Base-by-base conservation (phyloP, 805 yeast species). In the Tetrapisispora arboricola region DNA sequence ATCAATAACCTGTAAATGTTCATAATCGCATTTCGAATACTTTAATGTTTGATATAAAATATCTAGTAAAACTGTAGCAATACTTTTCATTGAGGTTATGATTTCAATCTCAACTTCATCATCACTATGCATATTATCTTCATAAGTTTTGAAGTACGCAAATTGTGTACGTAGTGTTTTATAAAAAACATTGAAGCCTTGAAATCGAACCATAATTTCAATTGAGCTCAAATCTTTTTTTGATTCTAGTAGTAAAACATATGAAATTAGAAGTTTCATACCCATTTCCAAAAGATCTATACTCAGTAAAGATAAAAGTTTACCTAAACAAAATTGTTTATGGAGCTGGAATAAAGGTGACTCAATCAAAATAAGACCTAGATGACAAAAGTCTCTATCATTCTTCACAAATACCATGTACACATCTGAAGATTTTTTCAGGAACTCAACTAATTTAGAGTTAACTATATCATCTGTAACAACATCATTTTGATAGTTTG, bases 1-100 rank as follows among this genome's bases (percentile, higher is more conserved):
- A 36, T 70, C 69, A 31, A 80, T 56, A 13, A 57, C 43, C 8
- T 53, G 50, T 24, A 78, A 50, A 40, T 76, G 75, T 1, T 61
- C 59, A 3, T 56, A 41, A 1, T 63, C 55, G 29, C 78, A 56
- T 45, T 74, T 70, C 44, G 69, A 66, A 25, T 66, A 68, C 45
- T 72, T 68, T 55, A 81, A 71, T 46, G 76, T 56, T 49, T 76
- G 80, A 53, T 67, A 78, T 39, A 76, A 49, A 17, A 80, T 57
- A 48, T 73, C 78, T 52, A 78, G 54, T 43, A 71, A 66, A 5
- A 71, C 64, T 1, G 68, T 60, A 6, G 70, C 64, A 3, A 69
- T 52, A 45, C 67, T 64, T 38, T 61, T 61, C 53, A 51, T 58
- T 42, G 49, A 61, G 34, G 52, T 64, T 20, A 64, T 60, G 39